Base-by-base conservation (phyloP, 306 rosid genomes). In the Cicer arietinum region DNA sequence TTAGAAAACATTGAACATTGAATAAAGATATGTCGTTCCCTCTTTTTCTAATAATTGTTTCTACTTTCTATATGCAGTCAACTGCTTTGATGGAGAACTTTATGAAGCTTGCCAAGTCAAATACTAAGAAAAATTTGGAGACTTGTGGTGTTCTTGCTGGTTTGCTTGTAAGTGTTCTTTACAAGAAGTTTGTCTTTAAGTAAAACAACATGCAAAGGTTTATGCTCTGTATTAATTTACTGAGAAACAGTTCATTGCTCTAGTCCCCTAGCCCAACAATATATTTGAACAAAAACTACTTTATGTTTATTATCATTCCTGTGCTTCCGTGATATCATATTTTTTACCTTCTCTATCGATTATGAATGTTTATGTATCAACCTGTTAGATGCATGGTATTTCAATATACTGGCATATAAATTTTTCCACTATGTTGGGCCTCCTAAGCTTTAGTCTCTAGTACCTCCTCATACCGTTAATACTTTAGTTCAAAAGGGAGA, bases 101-200 rank as follows among this genome's bases (percentile, higher is more conserved):
- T 85, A 81, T 94, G 96, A 94, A 82, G 81, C 88, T 94, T 64
- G 97, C 98, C 62, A 89, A 87, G 83, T 88, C 91, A 58, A 94
- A 94, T 83, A 94, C 97, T 41, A 80, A 88, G 40, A 94, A 81
- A 81, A 85, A 92, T 89, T 87, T 94, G 73, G 98, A 91, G 81
- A 94, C 98, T 71, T 94, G 98, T 76, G 98, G 98, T 40, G 70
- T 94, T 78, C 95, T 94, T 50, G 98, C 94, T 7, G 98, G 98
- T 74, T 82, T 89, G 73, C 98, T 94, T 82, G 98, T 94, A 90
- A 87, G 98, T 88, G 61, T 41, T 80, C 66, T 67, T 73, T 50
- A 61, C 44, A 51, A 42, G 4, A 3, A 30, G 3, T 48, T 74
- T 17, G 43, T 41, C 37, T 59, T 59, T 0, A 69, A 41, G 10